These are phyloP conservation scores for Eremothecium cymbalariae DNA, from an alignment of 1,139 yeast genomes.

Conservation along the genomic window DNA sequence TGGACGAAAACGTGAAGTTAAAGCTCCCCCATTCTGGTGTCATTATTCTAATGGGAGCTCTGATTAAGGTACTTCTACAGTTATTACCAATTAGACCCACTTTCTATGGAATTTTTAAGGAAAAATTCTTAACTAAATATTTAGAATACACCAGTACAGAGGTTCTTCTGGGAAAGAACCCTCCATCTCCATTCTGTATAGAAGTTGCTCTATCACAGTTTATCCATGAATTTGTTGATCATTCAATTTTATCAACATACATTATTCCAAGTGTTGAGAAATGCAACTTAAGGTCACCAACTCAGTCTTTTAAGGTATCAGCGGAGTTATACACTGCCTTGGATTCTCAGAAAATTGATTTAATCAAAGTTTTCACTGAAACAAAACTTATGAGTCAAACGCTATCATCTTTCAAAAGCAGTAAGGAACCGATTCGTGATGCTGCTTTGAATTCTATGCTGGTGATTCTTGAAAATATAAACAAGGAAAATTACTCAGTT, in stretches of 20 bases:
- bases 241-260: constrained; percentile 36
- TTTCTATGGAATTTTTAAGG: constrained; percentile 29
- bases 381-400: constrained; percentile 53
- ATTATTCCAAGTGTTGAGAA: constrained; percentile 65
- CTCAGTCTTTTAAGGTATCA: constrained; percentile 48
- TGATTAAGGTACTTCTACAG: constrained; percentile 36
- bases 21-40: constrained; percentile 29
- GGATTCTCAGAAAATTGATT: constrained; percentile 32
- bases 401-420: constrained; percentile 59
- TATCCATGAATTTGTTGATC: constrained; percentile 37
- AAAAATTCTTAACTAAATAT: constrained; percentile 18
- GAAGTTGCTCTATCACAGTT: constrained; percentile 30
- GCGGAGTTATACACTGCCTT: constrained; percentile 40
- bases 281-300: constrained; percentile 76
- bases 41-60: constrained; percentile 35
- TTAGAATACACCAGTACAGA: constrained; percentile 35
- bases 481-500: constrained; percentile 15
- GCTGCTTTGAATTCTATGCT: constrained; percentile 44
- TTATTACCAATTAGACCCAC: constrained; percentile 39
- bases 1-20: constrained; percentile 13
- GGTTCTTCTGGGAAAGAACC: constrained; percentile 40
- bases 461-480: constrained; percentile 16
- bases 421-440: constrained; percentile 55
- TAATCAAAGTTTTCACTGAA: constrained; percentile 34
- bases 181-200: constrained; percentile 33